Evolutionary conservation across 306 rosid genomes (phyloP), one percentile per base, ranked within the genome.

Genomic region (Cucumis cinereus): DNA sequence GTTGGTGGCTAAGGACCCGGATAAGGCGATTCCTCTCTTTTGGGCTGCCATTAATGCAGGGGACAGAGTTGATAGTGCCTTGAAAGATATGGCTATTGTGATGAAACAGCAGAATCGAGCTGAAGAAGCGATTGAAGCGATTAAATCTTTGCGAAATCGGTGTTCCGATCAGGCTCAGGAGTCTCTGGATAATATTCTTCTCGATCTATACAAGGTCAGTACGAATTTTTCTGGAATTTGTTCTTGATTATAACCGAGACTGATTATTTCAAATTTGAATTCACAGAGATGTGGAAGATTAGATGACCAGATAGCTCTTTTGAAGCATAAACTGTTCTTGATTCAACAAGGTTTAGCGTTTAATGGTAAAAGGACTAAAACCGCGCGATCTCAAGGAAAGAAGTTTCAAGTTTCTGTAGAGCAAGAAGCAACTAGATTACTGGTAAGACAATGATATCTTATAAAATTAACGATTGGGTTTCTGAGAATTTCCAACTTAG

Each of bases 1-100:
- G 99, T 81, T 95, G 80, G 98, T 95, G 72, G 97, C 87, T 15
- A 95, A 95, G 93, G 99, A 95, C 69, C 99, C 99, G 1, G 99
- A 92, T 81, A 90, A 89, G 86, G 96, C 98, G 4, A 90, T 95
- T 75, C 98, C 99, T 0, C 80, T 94, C 72, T 94, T 94, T 71
- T 94, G 99, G 99, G 92, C 99, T 1, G 98, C 99, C 67, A 94
- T 94, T 56, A 94, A 94, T 47, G 90, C 99, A 0, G 98, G 99
- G 59, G 99, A 94, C 56, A 90, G 99, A 80, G 99, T 94, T 47
- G 99, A 94, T 16, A 92, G 98, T 83, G 99, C 99, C 77, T 77
- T 94, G 61, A 94, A 94, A 78, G 99, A 94, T 73, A 94, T 94
- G 99, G 99, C 99, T 16, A 94, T 94, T 75, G 99, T 94, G 28